Evolutionary conservation across 2,329 filamentous ascomycete genomes (phyloP), one percentile per base, ranked within the genome.

Genomic region (Hortaea sp.): DNA sequence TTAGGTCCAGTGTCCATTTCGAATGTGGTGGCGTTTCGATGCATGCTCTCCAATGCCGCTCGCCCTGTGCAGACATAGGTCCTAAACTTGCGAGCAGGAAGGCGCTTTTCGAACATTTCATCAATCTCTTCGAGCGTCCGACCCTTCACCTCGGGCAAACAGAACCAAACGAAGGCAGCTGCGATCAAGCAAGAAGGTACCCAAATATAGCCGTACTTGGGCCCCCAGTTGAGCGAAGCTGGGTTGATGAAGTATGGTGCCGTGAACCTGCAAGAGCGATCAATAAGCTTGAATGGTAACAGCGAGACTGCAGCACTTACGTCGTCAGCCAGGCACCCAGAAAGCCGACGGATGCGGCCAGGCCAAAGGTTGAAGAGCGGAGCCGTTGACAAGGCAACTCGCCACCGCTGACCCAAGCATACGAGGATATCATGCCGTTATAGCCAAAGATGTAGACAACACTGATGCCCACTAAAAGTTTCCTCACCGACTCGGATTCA

Each of bases 171-270:
- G 38, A 49, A 55, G 35, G 51, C n/a, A 49, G 51, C 35, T 54
- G 63, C 5, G 50, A 66, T 48, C 0, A 60, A 47, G 45, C 63
- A 65, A 1, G 57, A 61, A 12, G 63, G 63, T n/a, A 60, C 68
- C 75, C 75, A 79, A 44, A 79, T 76, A 52, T 74, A 79, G 2
- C 75, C 71, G 44, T 79, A 78, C 48, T 72, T 72, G 0, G 76
- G 76, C 0, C 76, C 76, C 76, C 76, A 80, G 53, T 74, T 71
- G 35, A 80, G 59, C 1, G 70, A 60, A 10, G 63, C 58, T 0
- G 73, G 72, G 51, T 79, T 79, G 60, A 80, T 79, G 53, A 79
- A 79, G 54, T 79, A 78, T 0, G 75, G 76, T 2, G 75, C 74
- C 0, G 76, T 79, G 52, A 78, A 79, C 0, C 40, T 42, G 27